phyloP scores from a whole-genome alignment of 2,329 filamentous ascomycete species.

The Aureobasidium lini region DNA sequence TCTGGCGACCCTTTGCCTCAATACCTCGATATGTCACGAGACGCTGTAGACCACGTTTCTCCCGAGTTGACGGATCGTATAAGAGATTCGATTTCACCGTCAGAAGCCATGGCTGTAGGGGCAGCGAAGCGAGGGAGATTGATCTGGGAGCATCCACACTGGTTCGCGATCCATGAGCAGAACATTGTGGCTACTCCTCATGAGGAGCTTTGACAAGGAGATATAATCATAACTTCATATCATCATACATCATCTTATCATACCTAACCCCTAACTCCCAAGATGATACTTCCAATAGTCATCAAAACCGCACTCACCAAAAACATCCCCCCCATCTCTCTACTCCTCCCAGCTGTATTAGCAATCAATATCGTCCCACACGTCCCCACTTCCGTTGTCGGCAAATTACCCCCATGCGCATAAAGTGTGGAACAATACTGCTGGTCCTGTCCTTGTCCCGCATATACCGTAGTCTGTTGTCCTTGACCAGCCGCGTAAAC shows the following conservation, averaged over 20 bases:
- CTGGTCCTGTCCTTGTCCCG: neutral
- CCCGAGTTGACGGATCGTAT: neutral
- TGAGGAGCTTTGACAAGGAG: no score
- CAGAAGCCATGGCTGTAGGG: neutral
- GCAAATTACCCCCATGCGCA: constrained; percentile 26
- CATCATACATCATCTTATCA: no score
- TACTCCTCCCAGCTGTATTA: neutral
- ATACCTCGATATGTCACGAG: neutral
- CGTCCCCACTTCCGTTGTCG: constrained; percentile 24
- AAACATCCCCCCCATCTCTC: neutral
- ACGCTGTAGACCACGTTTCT: neutral
- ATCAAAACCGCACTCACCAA: neutral
- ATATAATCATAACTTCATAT: no score
- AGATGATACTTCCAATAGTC: neutral
- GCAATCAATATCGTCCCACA: constrained; percentile 32
- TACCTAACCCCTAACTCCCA: neutral
- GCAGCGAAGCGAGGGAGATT: neutral
- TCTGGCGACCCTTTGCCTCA: neutral
- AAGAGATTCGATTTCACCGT: neutral
- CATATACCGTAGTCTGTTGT: neutral
- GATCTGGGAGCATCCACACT: neutral
- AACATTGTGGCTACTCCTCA: no score
- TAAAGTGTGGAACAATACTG: constrained; percentile 29
- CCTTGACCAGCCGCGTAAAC: constrained; percentile 16
- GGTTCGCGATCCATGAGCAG: neutral